Conservation (phyloP, 257 asterid species). For the Lycium ferocissimum region DNA sequence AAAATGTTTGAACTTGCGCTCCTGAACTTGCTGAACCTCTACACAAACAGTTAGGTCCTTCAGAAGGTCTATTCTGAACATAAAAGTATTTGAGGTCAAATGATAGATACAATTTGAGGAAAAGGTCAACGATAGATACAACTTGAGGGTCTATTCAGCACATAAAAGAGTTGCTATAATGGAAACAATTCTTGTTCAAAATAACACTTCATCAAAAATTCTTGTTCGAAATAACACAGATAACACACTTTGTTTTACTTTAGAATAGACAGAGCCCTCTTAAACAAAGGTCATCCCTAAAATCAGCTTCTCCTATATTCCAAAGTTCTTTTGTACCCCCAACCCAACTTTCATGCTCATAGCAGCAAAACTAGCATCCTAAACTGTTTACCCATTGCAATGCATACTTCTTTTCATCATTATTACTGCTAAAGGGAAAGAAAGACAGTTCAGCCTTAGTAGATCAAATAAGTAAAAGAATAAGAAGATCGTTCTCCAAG, state of each 20-base stretch:
- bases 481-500: neutral
- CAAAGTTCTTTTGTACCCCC: neutral
- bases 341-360: neutral
- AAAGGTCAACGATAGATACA: no score
- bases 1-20: no score
- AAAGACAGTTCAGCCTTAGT: neutral
- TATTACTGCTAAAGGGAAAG: neutral
- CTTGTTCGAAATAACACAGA: no score
- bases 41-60: no score
- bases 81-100: no score
- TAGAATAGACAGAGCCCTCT: neutral
- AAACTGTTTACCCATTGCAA: neutral
- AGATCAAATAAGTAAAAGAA: neutral
- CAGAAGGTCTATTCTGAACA: no score
- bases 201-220: no score
- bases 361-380: neutral
- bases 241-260: neutral
- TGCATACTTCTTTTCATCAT: slow-evolving; percentile 9
- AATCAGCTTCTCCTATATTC: neutral
- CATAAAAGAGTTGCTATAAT: no score
- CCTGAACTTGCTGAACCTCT: no score
- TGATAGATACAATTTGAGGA: no score
- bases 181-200: no score
- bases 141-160: no score
- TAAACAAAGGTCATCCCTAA: neutral